Conservation (phyloP, 106 monocot species). For the Dendrobium chrysotoxum region DNA sequence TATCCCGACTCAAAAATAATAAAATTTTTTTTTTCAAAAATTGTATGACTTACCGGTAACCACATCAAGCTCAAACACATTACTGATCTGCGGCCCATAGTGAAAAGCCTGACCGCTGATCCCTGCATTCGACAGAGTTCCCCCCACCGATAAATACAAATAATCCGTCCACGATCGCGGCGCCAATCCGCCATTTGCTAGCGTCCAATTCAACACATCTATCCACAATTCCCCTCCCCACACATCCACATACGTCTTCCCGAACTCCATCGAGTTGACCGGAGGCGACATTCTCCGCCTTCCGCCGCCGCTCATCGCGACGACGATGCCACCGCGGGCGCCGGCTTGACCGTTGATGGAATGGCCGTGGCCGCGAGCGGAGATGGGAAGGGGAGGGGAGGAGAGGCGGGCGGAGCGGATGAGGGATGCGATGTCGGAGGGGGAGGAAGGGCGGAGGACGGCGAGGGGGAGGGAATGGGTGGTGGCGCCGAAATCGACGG, state of each 20-base stretch:
- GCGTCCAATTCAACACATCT: slow-evolving; percentile 58
- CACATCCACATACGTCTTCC: slow-evolving; percentile 54
- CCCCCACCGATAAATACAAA: slow-evolving; percentile 69
- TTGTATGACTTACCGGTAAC: slow-evolving; percentile 43
- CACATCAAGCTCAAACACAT: slow-evolving; percentile 74
- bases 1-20: no score
- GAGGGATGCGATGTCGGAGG: slow-evolving; percentile 29
- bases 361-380: slow-evolving; percentile 90
- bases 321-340: slow-evolving; percentile 57
- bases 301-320: slow-evolving; percentile 38
- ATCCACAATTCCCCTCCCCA: slow-evolving; percentile 85
- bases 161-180: slow-evolving; percentile 95
- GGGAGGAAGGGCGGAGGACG: slow-evolving; percentile 47
- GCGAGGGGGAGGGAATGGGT: slow-evolving; percentile 33
- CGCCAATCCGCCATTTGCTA: slow-evolving; percentile 56
- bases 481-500: slow-evolving; percentile 50
- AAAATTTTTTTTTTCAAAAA: no score
- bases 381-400: slow-evolving; percentile 31
- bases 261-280: slow-evolving; percentile 15
- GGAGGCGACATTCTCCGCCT: slow-evolving; percentile 1
- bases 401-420: slow-evolving; percentile 35
- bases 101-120: slow-evolving; percentile 88
- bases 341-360: slow-evolving; percentile 70
- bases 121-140: slow-evolving; percentile 81
- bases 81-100: slow-evolving; percentile 81